Evolutionary conservation across 306 rosid species (phyloP).

Genomic region (Citrullus mucosospermus): DNA sequence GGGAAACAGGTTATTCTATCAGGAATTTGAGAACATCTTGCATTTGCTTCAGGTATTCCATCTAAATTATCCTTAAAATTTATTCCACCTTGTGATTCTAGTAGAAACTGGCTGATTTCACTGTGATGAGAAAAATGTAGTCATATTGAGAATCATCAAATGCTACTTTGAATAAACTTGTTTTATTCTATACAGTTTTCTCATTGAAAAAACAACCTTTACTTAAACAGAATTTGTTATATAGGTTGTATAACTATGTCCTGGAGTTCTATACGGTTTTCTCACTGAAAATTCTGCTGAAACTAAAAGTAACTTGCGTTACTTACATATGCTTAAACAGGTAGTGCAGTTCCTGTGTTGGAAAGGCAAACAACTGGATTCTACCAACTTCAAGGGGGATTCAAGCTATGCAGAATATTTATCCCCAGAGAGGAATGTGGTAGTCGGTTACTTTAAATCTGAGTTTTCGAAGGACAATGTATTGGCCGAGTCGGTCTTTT

Average conservation of each 20-base stretch:
- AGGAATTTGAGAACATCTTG: constrained; percentile 57
- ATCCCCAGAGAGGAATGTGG: constrained; percentile 24
- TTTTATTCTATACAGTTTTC: neutral
- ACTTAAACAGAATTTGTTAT: too few species aligned
- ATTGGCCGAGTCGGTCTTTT: constrained; percentile 28
- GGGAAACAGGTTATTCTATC: constrained; percentile 42
- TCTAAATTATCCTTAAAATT: neutral
- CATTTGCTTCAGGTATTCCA: constrained; percentile 83
- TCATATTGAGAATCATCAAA: neutral
- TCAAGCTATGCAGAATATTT: constrained; percentile 23
- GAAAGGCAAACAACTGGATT: constrained; percentile 35
- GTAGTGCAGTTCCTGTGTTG: constrained; percentile 55
- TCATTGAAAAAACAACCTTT: too few species aligned
- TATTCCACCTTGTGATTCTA: neutral
- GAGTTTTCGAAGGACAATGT: constrained; percentile 30
- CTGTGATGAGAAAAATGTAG: neutral
- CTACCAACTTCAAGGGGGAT: constrained; percentile 10
- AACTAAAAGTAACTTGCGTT: neutral
- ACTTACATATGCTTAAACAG: constrained; percentile 22
- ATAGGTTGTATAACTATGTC: too few species aligned
- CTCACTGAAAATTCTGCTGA: neutral
- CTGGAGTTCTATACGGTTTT: too few species aligned
- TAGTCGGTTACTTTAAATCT: constrained; percentile 27
- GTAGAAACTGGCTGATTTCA: neutral
- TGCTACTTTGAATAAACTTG: neutral